Evolutionary conservation across 1,284 basidiomycete genomes (phyloP).

Genomic region (Pascua guehoae): DNA sequence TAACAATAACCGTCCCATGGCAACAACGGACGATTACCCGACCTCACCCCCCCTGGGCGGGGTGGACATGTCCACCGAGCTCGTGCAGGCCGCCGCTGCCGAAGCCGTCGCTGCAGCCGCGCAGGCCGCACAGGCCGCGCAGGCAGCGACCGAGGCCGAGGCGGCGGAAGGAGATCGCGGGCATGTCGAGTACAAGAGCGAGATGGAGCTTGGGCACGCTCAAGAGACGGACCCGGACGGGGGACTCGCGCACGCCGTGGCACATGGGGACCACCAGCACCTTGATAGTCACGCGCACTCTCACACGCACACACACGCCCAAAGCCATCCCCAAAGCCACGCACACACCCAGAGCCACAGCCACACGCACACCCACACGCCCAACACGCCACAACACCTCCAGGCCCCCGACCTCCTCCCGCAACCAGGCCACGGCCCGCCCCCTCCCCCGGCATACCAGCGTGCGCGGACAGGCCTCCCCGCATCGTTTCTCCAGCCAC

Average conservation of each 20-base stretch:
- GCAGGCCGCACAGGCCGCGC: slow-evolving; percentile 5
- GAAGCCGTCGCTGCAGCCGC: slow-evolving; percentile 31
- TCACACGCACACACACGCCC: background rate
- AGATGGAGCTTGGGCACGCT: background rate
- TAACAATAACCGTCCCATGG: slow-evolving; percentile 1
- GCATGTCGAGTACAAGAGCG: background rate
- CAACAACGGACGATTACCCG: slow-evolving; percentile 32
- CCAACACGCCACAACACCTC: slow-evolving; percentile 7
- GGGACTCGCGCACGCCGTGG: background rate
- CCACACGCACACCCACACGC: slow-evolving; percentile 1
- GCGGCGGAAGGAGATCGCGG: background rate
- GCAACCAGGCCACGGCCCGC: slow-evolving; percentile 13
- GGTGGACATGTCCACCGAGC: slow-evolving; percentile 33
- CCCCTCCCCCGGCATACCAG: slow-evolving; percentile 19
- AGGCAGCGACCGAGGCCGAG: background rate
- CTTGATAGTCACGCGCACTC: background rate
- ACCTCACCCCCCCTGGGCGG: slow-evolving; percentile 18
- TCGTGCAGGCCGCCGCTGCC: slow-evolving; percentile 37
- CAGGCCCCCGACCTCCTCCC: slow-evolving; percentile 6
- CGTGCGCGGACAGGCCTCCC: slow-evolving; percentile 6
- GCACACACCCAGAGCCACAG: background rate
- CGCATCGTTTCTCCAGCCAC: slow-evolving; percentile 14
- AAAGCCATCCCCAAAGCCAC: background rate
- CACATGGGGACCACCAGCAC: background rate
- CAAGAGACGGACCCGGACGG: background rate